A percentile compares a stretch with the other conserved stretches of the same genome.
Conservation (phyloP, 83 land plant genomes). For the Diphasiastrum complanatum region DNA sequence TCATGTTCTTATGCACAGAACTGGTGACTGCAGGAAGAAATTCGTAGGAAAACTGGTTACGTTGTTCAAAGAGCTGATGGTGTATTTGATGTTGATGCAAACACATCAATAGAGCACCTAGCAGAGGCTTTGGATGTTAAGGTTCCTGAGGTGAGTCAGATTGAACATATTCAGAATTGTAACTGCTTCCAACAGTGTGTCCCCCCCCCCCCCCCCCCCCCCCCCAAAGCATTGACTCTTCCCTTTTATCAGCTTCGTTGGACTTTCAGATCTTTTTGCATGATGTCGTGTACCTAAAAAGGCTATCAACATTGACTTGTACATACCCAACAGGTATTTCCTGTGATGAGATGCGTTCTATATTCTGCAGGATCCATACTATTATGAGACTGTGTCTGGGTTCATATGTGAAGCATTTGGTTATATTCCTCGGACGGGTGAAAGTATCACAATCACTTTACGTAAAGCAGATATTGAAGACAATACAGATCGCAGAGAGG, state of each 20-base stretch:
- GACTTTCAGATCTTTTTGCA: no score
- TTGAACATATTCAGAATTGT: no score
- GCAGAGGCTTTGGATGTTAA: constrained; percentile 79
- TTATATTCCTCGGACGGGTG: constrained; percentile 84
- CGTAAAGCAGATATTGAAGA: constrained; percentile 59
- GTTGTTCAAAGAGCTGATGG: constrained; percentile 87
- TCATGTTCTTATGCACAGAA: no score
- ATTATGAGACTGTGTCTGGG: constrained; percentile 96
- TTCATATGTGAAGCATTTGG: constrained; percentile 92
- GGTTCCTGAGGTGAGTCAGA: constrained; percentile 67
- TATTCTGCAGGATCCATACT: constrained; percentile 72
- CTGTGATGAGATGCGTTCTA: no score
- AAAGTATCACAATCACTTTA: constrained; percentile 53
- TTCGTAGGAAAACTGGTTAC: constrained; percentile 82
- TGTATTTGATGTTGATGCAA: constrained; percentile 94
- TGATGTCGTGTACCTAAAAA: no score
- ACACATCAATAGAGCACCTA: constrained; percentile 89
- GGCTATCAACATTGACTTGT: no score
- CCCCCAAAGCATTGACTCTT: neutral
- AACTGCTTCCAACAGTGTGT: no score
- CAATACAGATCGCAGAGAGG: constrained; percentile 36
- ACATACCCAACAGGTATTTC: no score
- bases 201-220: no score
- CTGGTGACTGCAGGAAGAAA: constrained; percentile 74
- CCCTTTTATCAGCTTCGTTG: neutral